Percentiles rank a stretch among this genome's conserved stretches.
These are phyloP conservation scores for Funneliformis caledonium DNA, from an alignment of 371 early-diverging fungal genomes.

Conservation along the genomic window DNA sequence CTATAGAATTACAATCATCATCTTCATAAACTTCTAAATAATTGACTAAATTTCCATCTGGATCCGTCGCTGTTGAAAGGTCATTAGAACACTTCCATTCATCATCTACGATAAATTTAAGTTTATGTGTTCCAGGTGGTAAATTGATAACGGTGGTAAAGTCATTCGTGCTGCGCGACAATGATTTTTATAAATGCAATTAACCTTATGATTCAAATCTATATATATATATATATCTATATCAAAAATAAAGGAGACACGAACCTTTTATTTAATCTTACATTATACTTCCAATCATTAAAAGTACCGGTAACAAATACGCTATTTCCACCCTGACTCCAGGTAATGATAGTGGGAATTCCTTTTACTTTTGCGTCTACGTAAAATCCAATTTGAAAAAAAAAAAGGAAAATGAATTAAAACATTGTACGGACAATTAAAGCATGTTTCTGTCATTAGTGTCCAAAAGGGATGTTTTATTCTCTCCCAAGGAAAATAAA, in stretches of 20 bases:
- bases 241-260: background rate
- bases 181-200: background rate
- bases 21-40: conserved; percentile 80
- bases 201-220: background rate
- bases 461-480: conserved; percentile 1
- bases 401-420: background rate
- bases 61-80: conserved; percentile 88
- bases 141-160: conserved; percentile 86
- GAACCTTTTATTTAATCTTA: conserved; percentile 64
- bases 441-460: background rate
- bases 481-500: conserved; percentile 8
- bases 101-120: conserved; percentile 98
- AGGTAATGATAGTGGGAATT: conserved; percentile 84
- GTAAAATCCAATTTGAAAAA: background rate
- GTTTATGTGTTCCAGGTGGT: conserved; percentile 90
- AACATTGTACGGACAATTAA: background rate
- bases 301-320: conserved; percentile 97
- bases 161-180: conserved; percentile 51
- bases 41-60: conserved; percentile 95
- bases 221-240: background rate
- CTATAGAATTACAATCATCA: conserved; percentile 53
- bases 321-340: conserved; percentile 86
- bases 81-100: conserved; percentile 96
- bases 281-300: conserved; percentile 95
- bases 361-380: background rate